Percentiles rank a stretch among this genome's conserved stretches.
Conservation (phyloP, 441 rosid genomes). For the Aquilaria agallochum region DNA sequence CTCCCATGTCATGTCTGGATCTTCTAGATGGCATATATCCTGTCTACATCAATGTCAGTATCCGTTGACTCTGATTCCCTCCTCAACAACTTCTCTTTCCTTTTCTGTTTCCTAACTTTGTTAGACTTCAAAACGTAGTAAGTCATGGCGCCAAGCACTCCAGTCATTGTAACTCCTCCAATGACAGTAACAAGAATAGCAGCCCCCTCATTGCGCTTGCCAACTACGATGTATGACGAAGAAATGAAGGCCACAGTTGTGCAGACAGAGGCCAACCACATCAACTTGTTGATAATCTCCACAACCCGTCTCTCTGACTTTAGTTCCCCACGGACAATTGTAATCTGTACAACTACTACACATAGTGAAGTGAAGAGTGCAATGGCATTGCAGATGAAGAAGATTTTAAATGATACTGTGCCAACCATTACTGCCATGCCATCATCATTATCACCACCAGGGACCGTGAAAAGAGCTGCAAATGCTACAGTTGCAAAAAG, state of each 20-base stretch:
- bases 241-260: slow-evolving; percentile 72
- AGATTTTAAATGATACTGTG: slow-evolving; percentile 53
- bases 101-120: slow-evolving; percentile 45
- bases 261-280: slow-evolving; percentile 94
- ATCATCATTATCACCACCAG: slow-evolving; percentile 62
- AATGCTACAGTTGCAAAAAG: slow-evolving; percentile 95
- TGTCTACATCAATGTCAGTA: slow-evolving; percentile 57
- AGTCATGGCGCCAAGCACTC: slow-evolving; percentile 73
- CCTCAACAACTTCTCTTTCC: slow-evolving; percentile 44
- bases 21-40: slow-evolving; percentile 66
- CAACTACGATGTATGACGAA: slow-evolving; percentile 81
- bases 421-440: slow-evolving; percentile 57
- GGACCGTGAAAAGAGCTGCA: slow-evolving; percentile 78
- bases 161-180: slow-evolving; percentile 71
- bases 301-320: slow-evolving; percentile 74
- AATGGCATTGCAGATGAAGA: slow-evolving; percentile 61
- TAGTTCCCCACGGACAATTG: slow-evolving; percentile 80
- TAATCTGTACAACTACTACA: slow-evolving; percentile 89
- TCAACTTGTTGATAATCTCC: slow-evolving; percentile 80
- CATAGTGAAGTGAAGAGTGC: slow-evolving; percentile 90
- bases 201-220: slow-evolving; percentile 66
- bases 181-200: slow-evolving; percentile 66
- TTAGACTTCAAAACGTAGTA: slow-evolving; percentile 65
- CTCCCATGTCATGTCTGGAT: too few species aligned
- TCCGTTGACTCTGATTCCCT: slow-evolving; percentile 42